Percentiles rank a stretch among this genome's conserved stretches.
Evolutionary conservation across 352 stramenopile genomes (phyloP).

Genomic region (Halophytophthora polymorphica): DNA sequence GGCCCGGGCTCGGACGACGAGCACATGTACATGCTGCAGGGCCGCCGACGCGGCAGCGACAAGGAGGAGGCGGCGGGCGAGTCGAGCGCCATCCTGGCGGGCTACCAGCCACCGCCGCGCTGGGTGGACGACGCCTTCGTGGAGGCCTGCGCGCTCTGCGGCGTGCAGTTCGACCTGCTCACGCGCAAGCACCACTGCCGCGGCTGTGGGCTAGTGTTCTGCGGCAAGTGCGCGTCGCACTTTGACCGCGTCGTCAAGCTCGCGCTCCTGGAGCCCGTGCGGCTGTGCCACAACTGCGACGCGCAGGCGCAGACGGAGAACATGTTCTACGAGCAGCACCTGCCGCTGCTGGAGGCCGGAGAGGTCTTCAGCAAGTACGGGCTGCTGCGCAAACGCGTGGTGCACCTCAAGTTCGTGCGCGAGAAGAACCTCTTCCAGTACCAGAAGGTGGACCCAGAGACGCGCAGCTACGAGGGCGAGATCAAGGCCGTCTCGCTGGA

Average conservation of each 20-base stretch:
- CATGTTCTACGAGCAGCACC: conserved; percentile 56
- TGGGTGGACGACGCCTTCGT: conserved; percentile 62
- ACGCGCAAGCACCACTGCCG: conserved; percentile 71
- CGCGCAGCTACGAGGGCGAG: conserved; percentile 37
- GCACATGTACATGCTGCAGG: conserved; percentile 36
- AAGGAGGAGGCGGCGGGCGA: conserved; percentile 9
- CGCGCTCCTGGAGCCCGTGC: conserved; percentile 56
- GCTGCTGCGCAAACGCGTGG: conserved; percentile 50
- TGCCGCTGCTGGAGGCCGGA: conserved; percentile 58
- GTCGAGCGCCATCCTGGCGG: conserved; percentile 20
- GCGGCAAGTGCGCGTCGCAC: conserved; percentile 37
- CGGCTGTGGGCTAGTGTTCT: conserved; percentile 59
- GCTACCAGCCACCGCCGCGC: conserved; percentile 45
- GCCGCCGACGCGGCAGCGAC: conserved; percentile 6
- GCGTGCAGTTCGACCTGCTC: conserved; percentile 52
- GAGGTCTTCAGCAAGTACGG: conserved; percentile 73
- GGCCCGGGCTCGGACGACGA: conserved; percentile 24
- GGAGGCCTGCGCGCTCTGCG: conserved; percentile 48
- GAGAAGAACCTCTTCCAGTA: conserved; percentile 72
- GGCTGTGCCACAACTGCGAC: conserved; percentile 45
- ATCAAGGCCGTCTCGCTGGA: conserved; percentile 72
- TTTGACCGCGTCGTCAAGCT: conserved; percentile 66
- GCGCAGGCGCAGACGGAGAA: conserved; percentile 49
- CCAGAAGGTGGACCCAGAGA: conserved; percentile 58
- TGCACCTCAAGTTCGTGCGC: conserved; percentile 56